Base-by-base conservation (phyloP, 495 filamentous ascomycete genomes). In the Lophiotrema nucula region DNA sequence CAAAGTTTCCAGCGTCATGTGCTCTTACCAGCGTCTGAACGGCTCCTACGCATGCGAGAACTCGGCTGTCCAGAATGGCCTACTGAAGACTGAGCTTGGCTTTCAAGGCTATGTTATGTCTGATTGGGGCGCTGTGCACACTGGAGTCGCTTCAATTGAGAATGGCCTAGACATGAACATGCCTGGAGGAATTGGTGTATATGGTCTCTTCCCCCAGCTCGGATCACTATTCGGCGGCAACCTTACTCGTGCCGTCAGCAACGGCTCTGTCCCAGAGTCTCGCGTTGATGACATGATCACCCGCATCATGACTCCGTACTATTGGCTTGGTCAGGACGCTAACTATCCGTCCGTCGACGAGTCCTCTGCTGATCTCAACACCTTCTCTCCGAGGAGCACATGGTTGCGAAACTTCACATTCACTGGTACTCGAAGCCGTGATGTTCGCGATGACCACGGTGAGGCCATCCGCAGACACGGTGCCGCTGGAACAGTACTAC, bases 401-500 rank as follows among this genome's bases (percentile, higher is more conserved):
- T 52, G 39, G 46, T 16, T 47, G 3, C 39, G 46, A 13, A 13
- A 55, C 11, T 61, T 50, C 44, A 49, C 39, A 6, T 31, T 58
- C n/a, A 58, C 44, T 28, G 59, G 47, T 23, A 37, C 16, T 11
- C 10, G 16, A 19, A 42, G 43, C 52, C 27, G 45, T 23, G 76
- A 86, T 56, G 82, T 83, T 6, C 80, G 81, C 19, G 76, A 68
- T 15, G 68, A 77, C 49, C 72, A 82, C 69, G 66, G 69, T 1
- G 64, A 64, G 2, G 53, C 81, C 26, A 84, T 86, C 53, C 74
- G 82, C 5, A 69, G 78, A 60, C 77, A 81, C 24, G 81, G 76
- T 4, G 77, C 81, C 2, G 81, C 79, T 21, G 78, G 78, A 3
- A 78, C 73, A 5, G 83, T 87, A 0, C 62, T 88, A 28, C 71